Base-by-base conservation (phyloP, 1,284 basidiomycete genomes). In the Ustilago trichophora region DNA sequence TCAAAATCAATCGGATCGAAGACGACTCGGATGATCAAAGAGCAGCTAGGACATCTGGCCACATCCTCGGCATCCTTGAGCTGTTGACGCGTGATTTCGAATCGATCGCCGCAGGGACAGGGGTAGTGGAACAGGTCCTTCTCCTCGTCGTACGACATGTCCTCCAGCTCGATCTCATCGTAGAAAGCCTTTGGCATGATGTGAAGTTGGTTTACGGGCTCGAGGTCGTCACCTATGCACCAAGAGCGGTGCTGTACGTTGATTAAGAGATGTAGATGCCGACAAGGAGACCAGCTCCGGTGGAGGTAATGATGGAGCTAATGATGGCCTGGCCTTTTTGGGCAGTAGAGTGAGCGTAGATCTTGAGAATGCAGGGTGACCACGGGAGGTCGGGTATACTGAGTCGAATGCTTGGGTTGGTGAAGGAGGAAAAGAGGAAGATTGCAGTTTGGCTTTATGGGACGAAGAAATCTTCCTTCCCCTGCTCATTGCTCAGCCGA, bases 31-130 rank as follows among this genome's bases (percentile, higher is more conserved):
- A 98, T 93, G 43, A 98, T 87, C 24, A 98, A 85, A 72, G 92
- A 94, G 79, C 95, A 98, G 80, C 92, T 95, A 0, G 95, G 96
- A 84, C 95, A 98, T 49, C 88, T 93, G n/a, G 95, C 95, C 38
- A 96, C 88, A 77, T 98, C 96, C 77, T 98, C 95, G 41, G 89
- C 97, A 64, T 93, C 86, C 49, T 88, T 87, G 10, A 99, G 88
- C 83, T 98, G 94, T 5, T 63, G 59, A 37, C 74, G 87, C 16
- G 92, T 90, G 74, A 98, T 98, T 82, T 99, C 96, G 84, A 98
- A 98, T 33, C 93, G 89, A 84, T 98, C 96, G 21, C 95, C 95
- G 80, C 96, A 99, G 1, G 95, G 95, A 80, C 94, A 98, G 1
- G 96, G 96, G 82, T 95, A 97, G 84, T 98, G 93, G 94, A 80